A percentile compares a stretch with the other conserved stretches of the same genome.
These are phyloP conservation scores for Xerocomellus chrysenteron DNA, from an alignment of 768 basidiomycete genomes.

Conservation along the genomic window DNA sequence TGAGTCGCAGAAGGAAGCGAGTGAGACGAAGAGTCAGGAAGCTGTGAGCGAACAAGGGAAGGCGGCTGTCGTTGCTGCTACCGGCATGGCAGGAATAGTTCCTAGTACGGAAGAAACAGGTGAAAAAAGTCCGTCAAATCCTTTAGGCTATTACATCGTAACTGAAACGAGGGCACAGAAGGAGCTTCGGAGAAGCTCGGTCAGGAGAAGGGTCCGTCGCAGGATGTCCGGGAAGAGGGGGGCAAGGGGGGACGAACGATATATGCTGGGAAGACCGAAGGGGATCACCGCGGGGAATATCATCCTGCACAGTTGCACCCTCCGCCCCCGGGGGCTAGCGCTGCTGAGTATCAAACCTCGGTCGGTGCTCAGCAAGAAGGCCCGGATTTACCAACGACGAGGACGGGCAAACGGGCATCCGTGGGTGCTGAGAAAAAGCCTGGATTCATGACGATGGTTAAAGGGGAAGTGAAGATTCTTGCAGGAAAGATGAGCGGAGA, in stretches of 20 bases:
- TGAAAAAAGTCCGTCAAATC: conserved; percentile 12
- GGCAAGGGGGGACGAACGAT: not conserved
- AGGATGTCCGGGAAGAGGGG: not conserved
- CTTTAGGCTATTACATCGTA: not conserved
- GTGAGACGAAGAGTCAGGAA: not conserved
- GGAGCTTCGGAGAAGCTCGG: not conserved
- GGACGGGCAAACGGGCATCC: not conserved
- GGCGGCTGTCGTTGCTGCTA: not conserved
- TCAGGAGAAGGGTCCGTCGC: not conserved
- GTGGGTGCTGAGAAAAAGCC: conserved; percentile 20
- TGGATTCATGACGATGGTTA: conserved; percentile 30
- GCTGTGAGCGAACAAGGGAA: not conserved
- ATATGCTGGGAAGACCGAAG: not conserved
- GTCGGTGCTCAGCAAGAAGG: not conserved
- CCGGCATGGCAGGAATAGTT: too few species aligned
- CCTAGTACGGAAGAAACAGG: not conserved
- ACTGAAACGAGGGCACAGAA: not conserved
- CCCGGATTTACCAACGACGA: not conserved
- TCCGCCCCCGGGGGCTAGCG: conserved; percentile 21
- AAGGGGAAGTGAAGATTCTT: conserved; percentile 35
- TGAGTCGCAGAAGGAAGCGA: not conserved
- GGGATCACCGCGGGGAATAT: conserved; percentile 19
- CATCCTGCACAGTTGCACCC: conserved; percentile 32
- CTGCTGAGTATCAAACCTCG: conserved; percentile 8
- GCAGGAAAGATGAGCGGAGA: conserved; percentile 32